Evolutionary conservation across 768 basidiomycete genomes (phyloP), one percentile per base, ranked within the genome.

Genomic region (Mycena alexandri): DNA sequence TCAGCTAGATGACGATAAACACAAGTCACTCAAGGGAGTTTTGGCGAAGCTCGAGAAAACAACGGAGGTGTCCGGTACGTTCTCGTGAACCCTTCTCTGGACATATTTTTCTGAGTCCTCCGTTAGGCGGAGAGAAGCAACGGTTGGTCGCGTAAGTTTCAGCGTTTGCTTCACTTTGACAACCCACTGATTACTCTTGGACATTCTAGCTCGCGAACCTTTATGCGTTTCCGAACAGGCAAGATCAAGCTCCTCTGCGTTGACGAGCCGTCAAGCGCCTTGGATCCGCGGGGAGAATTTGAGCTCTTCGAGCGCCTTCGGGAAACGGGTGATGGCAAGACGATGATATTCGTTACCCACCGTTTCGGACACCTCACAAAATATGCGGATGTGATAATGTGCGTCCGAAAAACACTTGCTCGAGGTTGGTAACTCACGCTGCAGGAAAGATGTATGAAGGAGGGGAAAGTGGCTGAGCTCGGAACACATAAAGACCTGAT

Each of bases 381-480:
- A 44, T 46, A 59, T 36, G 67, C 67, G 29, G 62, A 69, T 50
- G 19, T 69, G 17, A 69, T 69, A 14, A 21, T 69, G 67, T 64
- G 16, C 24, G 55, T 42, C 29, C 6, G 29, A 29, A n/a, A n/a
- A n/a, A n/a, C n/a, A n/a, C n/a, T n/a, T n/a, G n/a, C n/a, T n/a
- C n/a, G n/a, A n/a, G n/a, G n/a, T n/a, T n/a, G n/a, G n/a, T n/a
- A n/a, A n/a, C n/a, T n/a, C 29, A 29, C 29, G 29, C 29, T 3
- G 29, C 29, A 29, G 29, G 29, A 29, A 29, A 29, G 29, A 29
- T 29, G 29, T 29, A 29, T 29, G 29, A 29, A 29, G 29, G 29
- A 29, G 29, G 29, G 29, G 29, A 29, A 29, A 6, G 29, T 29
- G 6, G 29, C 29, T 29, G 29, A 29, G 29, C 29, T 29, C 29